Evolutionary conservation across 257 asterid species (phyloP).

Genomic region (Solanum tarijense): DNA sequence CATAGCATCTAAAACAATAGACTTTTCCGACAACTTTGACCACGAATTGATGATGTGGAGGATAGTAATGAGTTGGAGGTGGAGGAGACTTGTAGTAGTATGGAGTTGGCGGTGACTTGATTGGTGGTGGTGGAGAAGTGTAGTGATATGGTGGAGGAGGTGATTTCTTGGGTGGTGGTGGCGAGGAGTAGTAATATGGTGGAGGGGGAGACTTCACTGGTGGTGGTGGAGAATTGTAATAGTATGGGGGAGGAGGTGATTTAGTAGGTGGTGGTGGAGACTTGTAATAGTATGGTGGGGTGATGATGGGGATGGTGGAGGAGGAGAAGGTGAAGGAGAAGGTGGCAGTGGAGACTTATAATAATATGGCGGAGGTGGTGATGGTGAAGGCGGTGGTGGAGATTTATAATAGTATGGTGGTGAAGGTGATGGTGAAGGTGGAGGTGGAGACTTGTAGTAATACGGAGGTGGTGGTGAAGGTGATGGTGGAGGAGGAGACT

Average conservation of each 20-base stretch:
- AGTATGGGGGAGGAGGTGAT: background rate
- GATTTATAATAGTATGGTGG: background rate
- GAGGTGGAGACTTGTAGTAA: background rate
- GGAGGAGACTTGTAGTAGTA: background rate
- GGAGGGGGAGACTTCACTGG: conserved; percentile 15
- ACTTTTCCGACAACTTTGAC: conserved; percentile 70
- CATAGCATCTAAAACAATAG: conserved; percentile 56
- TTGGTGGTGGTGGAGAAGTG: background rate
- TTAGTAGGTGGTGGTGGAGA: background rate
- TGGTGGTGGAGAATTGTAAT: conserved; percentile 30
- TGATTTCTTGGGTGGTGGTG: background rate
- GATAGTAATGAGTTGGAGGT: conserved; percentile 11
- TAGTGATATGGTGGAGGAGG: background rate
- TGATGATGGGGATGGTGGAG: background rate
- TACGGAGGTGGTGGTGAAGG: background rate
- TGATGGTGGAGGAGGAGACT: background rate
- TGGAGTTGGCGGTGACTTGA: too few relatives aligned
- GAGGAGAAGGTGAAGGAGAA: background rate
- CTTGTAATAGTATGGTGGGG: conserved; percentile 8
- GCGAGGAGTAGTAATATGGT: background rate
- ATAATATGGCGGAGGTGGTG: background rate
- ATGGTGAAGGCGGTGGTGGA: background rate
- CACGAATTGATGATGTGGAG: conserved; percentile 32
- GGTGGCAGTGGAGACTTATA: background rate
- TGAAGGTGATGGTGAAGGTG: background rate